Evolutionary conservation across 129 eudicot genomes (phyloP).

Genomic region (Escallonia herrerae): DNA sequence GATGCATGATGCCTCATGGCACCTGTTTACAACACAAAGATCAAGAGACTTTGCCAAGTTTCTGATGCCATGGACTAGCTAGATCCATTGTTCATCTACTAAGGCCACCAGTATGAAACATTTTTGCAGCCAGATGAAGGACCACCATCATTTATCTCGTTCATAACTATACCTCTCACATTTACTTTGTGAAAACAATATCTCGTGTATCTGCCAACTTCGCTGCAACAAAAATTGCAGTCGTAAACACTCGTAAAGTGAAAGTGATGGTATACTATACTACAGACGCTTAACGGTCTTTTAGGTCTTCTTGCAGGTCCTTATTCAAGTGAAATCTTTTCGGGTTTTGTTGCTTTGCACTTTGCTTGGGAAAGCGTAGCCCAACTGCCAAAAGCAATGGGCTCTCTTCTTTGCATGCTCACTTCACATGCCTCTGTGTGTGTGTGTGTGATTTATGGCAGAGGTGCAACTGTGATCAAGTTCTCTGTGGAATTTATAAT

Average conservation of each 20-base stretch:
- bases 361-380: conserved; percentile 19
- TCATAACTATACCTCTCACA: too few relatives aligned
- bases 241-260: background rate
- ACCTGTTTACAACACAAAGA: too few relatives aligned
- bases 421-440: conserved; percentile 16
- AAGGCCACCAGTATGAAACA: too few relatives aligned
- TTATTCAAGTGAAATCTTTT: background rate
- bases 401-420: conserved; percentile 7
- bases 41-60: too few relatives aligned
- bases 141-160: too few relatives aligned
- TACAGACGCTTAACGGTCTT: conserved; percentile 3
- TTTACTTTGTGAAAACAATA: too few relatives aligned
- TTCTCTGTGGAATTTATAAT: background rate
- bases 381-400: conserved; percentile 18
- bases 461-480: background rate
- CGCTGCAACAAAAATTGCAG: too few relatives aligned
- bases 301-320: background rate
- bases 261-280: conserved; percentile 1
- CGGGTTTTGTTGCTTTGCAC: background rate
- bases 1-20: too few relatives aligned
- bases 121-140: too few relatives aligned
- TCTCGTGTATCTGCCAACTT: too few relatives aligned
- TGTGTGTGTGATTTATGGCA: background rate
- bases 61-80: too few relatives aligned
- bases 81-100: too few relatives aligned